These are phyloP conservation scores for Tetrapisispora namnaoensis DNA, from an alignment of 805 yeast genomes.

Conservation along the genomic window DNA sequence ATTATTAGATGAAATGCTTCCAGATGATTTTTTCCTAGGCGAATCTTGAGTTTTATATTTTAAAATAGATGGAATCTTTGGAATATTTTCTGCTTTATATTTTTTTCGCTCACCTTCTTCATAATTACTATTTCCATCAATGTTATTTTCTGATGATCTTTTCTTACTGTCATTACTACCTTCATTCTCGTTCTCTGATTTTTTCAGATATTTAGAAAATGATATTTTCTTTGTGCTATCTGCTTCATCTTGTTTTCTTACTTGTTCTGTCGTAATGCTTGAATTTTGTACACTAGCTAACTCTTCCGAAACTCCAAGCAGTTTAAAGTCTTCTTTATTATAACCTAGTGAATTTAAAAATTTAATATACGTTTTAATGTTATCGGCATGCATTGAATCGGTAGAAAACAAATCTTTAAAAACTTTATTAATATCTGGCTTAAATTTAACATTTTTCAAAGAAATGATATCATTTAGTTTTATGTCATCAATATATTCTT, in stretches of 20 bases:
- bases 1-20: constrained; percentile 6
- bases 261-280: background rate
- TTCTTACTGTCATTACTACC: constrained; percentile 9
- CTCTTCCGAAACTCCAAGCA: background rate
- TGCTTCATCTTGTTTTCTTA: constrained; percentile 7
- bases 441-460: background rate
- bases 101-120: background rate
- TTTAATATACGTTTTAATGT: background rate
- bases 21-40: background rate
- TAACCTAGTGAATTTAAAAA: background rate
- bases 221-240: constrained; percentile 28
- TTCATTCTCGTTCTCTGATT: constrained; percentile 16
- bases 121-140: background rate
- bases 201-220: constrained; percentile 26
- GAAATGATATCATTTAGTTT: background rate
- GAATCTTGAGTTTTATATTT: constrained; percentile 7
- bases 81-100: constrained; percentile 2
- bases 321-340: background rate
- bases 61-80: constrained; percentile 15
- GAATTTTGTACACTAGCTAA: background rate
- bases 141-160: constrained; percentile 5
- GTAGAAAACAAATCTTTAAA: background rate
- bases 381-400: background rate
- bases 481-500: constrained; percentile 18
- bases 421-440: background rate